phyloP scores from a whole-genome alignment of 164 flowering plant genomes.

The grape (Vitis vinifera) region DNA sequence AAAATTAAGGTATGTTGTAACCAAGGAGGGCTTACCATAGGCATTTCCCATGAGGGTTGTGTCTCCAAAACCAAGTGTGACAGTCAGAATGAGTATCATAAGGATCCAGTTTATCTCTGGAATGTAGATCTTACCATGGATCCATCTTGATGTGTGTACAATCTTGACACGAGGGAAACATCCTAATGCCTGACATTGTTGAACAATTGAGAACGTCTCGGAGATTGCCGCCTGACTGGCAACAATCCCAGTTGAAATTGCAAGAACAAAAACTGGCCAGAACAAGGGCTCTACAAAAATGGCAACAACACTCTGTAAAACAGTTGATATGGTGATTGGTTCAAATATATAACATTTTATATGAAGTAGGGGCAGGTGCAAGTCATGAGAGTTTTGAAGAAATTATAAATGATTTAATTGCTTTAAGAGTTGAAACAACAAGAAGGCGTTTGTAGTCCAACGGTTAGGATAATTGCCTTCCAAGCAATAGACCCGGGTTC shows the following conservation, averaged over 20 bases:
- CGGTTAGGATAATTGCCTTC: constrained; percentile 95
- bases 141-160: constrained; percentile 57
- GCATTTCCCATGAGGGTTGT: constrained; percentile 59
- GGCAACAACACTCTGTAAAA: constrained; percentile 3
- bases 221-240: constrained; percentile 69
- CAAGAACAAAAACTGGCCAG: constrained; percentile 62
- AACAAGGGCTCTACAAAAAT: constrained; percentile 41
- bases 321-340: too few species aligned
- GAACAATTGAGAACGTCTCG: constrained; percentile 59
- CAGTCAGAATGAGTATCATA: constrained; percentile 55
- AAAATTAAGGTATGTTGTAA: background rate
- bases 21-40: constrained; percentile 46
- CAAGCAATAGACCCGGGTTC: constrained; percentile 93
- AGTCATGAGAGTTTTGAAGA: too few species aligned
- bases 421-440: background rate
- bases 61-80: constrained; percentile 54
- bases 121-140: constrained; percentile 58
- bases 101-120: constrained; percentile 83
- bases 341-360: too few species aligned
- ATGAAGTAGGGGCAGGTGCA: too few species aligned
- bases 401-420: too few species aligned
- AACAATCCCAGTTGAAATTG: constrained; percentile 62
- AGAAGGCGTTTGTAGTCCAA: constrained; percentile 68
- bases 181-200: constrained; percentile 67
- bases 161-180: constrained; percentile 81